Base-by-base conservation (phyloP, 106 monocot genomes). In the Triglochin maritima region DNA sequence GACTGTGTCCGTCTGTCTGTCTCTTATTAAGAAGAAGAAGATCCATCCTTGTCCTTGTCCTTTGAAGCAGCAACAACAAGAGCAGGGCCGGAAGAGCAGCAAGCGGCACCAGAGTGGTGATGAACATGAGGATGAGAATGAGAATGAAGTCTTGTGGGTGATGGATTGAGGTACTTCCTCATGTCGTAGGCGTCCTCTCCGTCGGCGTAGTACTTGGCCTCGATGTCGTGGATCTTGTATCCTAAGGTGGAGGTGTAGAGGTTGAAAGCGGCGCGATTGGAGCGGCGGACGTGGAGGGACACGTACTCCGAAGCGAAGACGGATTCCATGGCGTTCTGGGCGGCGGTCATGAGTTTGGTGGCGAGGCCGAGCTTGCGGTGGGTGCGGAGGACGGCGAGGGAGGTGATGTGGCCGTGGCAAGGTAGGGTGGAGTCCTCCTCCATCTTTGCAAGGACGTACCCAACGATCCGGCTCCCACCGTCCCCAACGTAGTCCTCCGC, bases 131-230 rank as follows among this genome's bases (percentile, higher is more conserved):
- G 78, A 9, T 72, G 70, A 2, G 64, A 63, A 10, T 69, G 79
- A 43, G 62, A 44, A 15, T 73, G 74, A 43, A 54, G 69, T n/a
- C 43, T 56, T 45, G 17, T 63, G 2, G 9, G 51, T 16, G 62
- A 50, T 9, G 53, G 71, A 57, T 63, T 78, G 68, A 83, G 79
- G 57, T 76, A 69, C 78, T 87, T 87, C n/a, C 87, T 54, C 83
- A 87, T 87, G 49, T 87, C 87, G 46, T 78, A 87, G 46, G 87
- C 87, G 46, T 87, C 87, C 81, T 87, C 87, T 2, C 87, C 87
- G 16, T 87, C 87, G 49, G 87, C 87, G 57, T 87, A 87, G 69
- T 87, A 87, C 87, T 87, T 87, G 56, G 81, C 87, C 74, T 83
- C 83, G 47, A 81, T 63, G 49, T 84, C 87, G 50, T 83, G 81